Evolutionary conservation across 495 filamentous ascomycete genomes (phyloP), one percentile per base, ranked within the genome.

Genomic region (Chaetomium fimeti): DNA sequence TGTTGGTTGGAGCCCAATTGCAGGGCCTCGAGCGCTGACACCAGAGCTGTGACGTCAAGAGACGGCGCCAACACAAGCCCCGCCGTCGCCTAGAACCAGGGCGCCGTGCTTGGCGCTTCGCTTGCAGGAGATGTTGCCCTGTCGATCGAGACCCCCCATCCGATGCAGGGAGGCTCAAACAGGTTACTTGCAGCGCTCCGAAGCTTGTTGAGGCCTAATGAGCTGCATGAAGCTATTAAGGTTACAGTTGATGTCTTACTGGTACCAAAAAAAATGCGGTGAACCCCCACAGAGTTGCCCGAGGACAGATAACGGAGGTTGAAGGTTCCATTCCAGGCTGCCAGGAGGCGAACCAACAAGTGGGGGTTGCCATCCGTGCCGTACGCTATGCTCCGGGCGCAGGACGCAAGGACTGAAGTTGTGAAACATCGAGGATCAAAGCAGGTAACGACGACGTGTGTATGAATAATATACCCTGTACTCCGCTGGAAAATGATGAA

Each of bases 31-130:
- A 27, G 42, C 61, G 53, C 53, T 63, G 61, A 62, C 49, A 13
- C 18, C 15, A 12, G 38, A 11, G 27, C 52, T 49, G 53, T 63
- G 61, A 63, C 61, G 61, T 63, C 61, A 63, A 42, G 52, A 48
- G 1, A 45, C n/a, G 51, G 40, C 61, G 43, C 61, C 61, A 49
- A 63, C 51, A 2, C 38, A n/a, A 16, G 61, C n/a, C 47, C 20
- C 47, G 20, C 47, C 59, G 59, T 16, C 32, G 53, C 20, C 53
- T 42, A 48, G 61, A 57, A 38, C 42, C 53, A 42, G 60, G 61
- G 52, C 52, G 42, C 18, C 52, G 40, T 20, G 27, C 61, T 63
- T 57, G 61, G 61, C 61, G 29, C 9, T 52, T 5, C 16, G 28
- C 18, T 15, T 51, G 27, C 27, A n/a, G 28, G 13, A 40, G 36